Conservation (phyloP, 441 rosid genomes). For the Pelargonium citronellum region DNA sequence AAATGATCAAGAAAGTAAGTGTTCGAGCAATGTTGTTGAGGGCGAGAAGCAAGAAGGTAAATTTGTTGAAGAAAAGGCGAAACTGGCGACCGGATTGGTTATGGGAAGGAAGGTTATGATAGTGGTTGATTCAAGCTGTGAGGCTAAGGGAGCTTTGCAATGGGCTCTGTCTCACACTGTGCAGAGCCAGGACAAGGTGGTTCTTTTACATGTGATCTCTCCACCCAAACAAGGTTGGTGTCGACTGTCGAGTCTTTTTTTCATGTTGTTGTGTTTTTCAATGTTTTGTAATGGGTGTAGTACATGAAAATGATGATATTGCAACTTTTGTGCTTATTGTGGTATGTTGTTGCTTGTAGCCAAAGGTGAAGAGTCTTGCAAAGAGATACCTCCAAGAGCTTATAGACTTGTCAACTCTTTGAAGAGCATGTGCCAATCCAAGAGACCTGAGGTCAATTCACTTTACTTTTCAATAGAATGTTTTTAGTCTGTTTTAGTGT, state of each 20-base stretch:
- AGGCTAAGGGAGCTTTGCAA: conserved; percentile 71
- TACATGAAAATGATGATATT: neutral
- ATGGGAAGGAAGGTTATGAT: conserved; percentile 67
- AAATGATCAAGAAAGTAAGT: conserved; percentile 38
- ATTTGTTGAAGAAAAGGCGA: conserved; percentile 14
- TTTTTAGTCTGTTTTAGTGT: no score
- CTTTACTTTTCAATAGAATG: no score
- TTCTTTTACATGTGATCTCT: conserved; percentile 59
- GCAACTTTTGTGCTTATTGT: neutral
- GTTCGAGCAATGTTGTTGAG: conserved; percentile 11
- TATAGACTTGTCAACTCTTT: conserved; percentile 42
- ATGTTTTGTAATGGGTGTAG: neutral
- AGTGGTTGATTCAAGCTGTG: conserved; percentile 67
- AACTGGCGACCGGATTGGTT: conserved; percentile 10
- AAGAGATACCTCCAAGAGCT: conserved; percentile 43
- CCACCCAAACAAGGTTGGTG: conserved; percentile 49
- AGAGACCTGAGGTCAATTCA: conserved; percentile 67
- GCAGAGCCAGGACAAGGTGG: conserved; percentile 57
- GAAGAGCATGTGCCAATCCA: conserved; percentile 53
- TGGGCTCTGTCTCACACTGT: conserved; percentile 87
- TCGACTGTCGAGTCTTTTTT: neutral
- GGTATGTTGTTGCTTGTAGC: conserved; percentile 23
- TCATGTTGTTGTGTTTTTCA: neutral
- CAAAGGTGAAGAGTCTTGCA: conserved; percentile 38
- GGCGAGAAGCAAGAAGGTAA: conserved; percentile 24